Evolutionary conservation across 208 protist genomes (phyloP).

Genomic region (Leishmania amazonensis): DNA sequence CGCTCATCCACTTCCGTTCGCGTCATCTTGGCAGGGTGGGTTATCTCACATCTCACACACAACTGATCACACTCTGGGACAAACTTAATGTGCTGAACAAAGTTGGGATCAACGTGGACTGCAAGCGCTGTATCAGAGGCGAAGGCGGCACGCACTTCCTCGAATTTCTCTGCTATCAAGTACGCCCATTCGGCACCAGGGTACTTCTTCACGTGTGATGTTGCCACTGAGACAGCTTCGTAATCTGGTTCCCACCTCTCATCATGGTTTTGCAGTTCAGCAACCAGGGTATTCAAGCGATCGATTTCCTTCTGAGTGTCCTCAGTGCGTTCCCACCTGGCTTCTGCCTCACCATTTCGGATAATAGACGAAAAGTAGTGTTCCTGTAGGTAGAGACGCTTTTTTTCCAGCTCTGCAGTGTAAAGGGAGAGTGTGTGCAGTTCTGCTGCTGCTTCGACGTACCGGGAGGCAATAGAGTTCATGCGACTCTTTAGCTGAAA

Average conservation of each 20-base stretch:
- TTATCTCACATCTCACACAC: constrained; percentile 36
- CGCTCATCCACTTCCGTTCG: constrained; percentile 29
- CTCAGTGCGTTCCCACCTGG: constrained; percentile 1
- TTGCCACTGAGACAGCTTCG: constrained; percentile 27
- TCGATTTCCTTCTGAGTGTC: constrained; percentile 19
- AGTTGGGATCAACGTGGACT: constrained; percentile 39
- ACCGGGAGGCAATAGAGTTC: constrained; percentile 20
- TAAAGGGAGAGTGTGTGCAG: constrained; percentile 55
- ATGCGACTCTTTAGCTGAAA: constrained; percentile 45
- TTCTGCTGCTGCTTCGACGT: constrained; percentile 36
- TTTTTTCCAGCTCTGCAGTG: constrained; percentile 55
- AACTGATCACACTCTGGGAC: constrained; percentile 12
- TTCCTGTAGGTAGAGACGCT: constrained; percentile 54
- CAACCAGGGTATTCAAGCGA: constrained; percentile 35
- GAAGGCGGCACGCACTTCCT: constrained; percentile 45
- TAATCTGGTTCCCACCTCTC: constrained; percentile 38
- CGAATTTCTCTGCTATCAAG: constrained; percentile 37
- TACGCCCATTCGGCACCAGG: constrained; percentile 35
- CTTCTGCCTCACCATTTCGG: constrained; percentile 11
- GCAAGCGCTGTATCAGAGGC: constrained; percentile 39
- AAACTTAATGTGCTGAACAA: constrained; percentile 39
- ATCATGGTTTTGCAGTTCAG: constrained; percentile 41
- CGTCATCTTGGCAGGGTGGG: constrained; percentile 36
- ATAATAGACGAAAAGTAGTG: constrained; percentile 37
- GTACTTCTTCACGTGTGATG: constrained; percentile 36